phyloP scores from a whole-genome alignment of 2,329 filamentous ascomycete species.

The Hypoxylon sp. region DNA sequence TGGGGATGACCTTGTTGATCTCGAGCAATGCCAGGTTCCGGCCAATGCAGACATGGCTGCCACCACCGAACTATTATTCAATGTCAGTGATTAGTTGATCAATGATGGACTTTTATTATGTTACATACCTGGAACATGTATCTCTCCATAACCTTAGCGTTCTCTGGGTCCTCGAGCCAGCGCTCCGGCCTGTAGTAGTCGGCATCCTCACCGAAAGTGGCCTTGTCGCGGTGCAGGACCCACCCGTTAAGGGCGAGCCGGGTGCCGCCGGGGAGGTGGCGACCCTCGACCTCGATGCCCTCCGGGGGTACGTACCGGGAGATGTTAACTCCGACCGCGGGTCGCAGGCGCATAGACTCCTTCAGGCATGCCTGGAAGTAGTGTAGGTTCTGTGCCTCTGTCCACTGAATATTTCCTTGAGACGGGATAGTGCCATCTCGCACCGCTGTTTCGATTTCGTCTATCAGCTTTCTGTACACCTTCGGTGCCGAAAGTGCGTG shows the following conservation, averaged over 20 bases:
- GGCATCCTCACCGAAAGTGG: slow-evolving; percentile 66
- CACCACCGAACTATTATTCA: slow-evolving; percentile 65
- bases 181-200: slow-evolving; percentile 68
- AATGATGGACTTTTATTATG: background rate
- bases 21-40: slow-evolving; percentile 69
- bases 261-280: slow-evolving; percentile 67
- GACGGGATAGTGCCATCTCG: slow-evolving; percentile 54
- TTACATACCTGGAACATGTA: slow-evolving; percentile 68
- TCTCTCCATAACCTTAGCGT: slow-evolving; percentile 64
- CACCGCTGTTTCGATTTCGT: slow-evolving; percentile 63
- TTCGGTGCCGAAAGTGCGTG: slow-evolving; percentile 62
- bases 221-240: slow-evolving; percentile 65
- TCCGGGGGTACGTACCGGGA: slow-evolving; percentile 65
- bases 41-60: slow-evolving; percentile 69
- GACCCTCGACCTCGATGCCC: slow-evolving; percentile 67
- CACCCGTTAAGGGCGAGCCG: slow-evolving; percentile 69
- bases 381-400: slow-evolving; percentile 63
- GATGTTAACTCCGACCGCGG: slow-evolving; percentile 70
- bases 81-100: slow-evolving; percentile 22
- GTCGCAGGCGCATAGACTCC: slow-evolving; percentile 69
- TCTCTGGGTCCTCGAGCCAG: slow-evolving; percentile 66
- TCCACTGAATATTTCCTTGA: slow-evolving; percentile 63
- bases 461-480: slow-evolving; percentile 59
- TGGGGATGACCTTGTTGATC: slow-evolving; percentile 72
- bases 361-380: slow-evolving; percentile 72